Percentiles rank a stretch among this genome's conserved stretches.
Conservation (phyloP, 768 basidiomycete species). For the Mycena belliarum region DNA sequence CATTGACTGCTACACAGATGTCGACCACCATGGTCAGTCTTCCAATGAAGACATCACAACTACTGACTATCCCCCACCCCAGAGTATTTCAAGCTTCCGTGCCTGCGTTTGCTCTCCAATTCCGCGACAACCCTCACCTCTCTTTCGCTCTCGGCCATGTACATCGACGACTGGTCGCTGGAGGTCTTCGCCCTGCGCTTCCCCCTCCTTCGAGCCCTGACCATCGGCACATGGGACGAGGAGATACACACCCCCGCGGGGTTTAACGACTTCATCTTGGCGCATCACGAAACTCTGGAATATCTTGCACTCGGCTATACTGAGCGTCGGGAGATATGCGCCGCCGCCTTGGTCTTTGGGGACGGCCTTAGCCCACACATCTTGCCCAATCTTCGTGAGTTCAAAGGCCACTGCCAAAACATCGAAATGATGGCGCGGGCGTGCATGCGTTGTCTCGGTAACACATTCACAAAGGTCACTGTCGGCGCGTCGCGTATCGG, state of each 20-base stretch:
- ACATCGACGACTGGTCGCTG: neutral
- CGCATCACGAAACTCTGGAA: neutral
- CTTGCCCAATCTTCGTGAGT: neutral
- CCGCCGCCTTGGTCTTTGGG: neutral
- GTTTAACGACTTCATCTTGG: neutral
- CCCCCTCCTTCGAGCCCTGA: neutral
- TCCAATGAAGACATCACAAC: neutral
- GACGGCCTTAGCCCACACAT: neutral
- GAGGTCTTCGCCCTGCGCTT: slow-evolving; percentile 1
- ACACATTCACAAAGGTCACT: neutral
- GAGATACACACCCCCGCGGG: neutral
- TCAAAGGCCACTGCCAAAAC: slow-evolving; percentile 7
- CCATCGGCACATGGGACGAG: neutral
- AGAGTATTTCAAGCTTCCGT: neutral
- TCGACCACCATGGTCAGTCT: neutral
- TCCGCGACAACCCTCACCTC: neutral
- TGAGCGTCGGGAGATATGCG: neutral
- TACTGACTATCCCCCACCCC: neutral
- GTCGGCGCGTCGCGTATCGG: neutral
- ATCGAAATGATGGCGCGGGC: neutral
- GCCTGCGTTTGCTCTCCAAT: neutral
- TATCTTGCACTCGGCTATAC: neutral
- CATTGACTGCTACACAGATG: neutral
- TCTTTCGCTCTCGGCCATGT: slow-evolving; percentile 1
- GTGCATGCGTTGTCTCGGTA: neutral